Base-by-base conservation (phyloP, 768 basidiomycete genomes). In the Naganishia kalamii region DNA sequence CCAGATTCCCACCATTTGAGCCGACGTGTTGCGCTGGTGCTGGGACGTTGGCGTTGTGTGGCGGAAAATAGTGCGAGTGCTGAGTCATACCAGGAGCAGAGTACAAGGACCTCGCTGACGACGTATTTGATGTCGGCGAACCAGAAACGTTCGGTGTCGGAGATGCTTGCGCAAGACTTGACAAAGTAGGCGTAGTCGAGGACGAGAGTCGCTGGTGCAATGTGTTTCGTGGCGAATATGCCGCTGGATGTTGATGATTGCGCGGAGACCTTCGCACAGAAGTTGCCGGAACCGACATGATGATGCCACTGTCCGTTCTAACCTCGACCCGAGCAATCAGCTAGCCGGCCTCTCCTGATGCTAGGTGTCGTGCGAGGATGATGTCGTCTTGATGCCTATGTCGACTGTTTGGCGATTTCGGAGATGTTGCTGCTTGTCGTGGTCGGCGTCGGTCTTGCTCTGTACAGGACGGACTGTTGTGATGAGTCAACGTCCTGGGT, bases 171-270 rank as follows among this genome's bases (percentile, higher is more conserved):
- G 23, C 44, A 25, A 33, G 19, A 8, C 35, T 63, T 15, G 48
- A 33, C 15, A 21, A 23, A 3, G 47, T 63, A 27, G 47, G 49
- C 21, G 37, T 40, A 19, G 62, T 50, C 19, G 60, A 61, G 19
- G 62, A 63, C 10, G 62, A 63, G 19, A 63, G 62, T n/a, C 49
- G 47, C 11, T 50, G 62, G 6, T 48, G 41, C 19, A 35, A 63
- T 25, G 62, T 49, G 19, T 48, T 21, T 17, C 30, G 47, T 21
- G 62, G 37, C 10, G 62, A 51, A 50, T 33, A 51, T 37, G 48
- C 40, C 51, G 62, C 30, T 25, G 30, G 63, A 43, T 48, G 63
- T 54, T 44, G 63, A 57, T 64, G 63, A 32, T 64, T 64, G 12
- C 63, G 63, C 19, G 63, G 63, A 1, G 63, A 64, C 32, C 63